Evolutionary conservation across 805 yeast species (phyloP).

Genomic region (Wickerhamomyces sydowiorum): DNA sequence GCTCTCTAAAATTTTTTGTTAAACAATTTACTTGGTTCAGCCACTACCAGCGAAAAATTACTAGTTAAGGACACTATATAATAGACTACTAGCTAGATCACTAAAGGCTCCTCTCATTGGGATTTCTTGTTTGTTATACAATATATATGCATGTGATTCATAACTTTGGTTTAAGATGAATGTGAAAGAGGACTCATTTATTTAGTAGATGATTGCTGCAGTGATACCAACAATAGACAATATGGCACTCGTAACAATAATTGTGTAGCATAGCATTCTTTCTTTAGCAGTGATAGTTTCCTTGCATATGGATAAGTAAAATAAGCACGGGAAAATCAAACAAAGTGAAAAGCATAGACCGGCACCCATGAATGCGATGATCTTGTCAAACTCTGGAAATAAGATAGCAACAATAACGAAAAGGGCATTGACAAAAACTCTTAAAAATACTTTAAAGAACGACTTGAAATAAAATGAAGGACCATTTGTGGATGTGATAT

Average conservation of each 20-base stretch:
- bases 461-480: slow-evolving; percentile 16
- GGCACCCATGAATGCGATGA: slow-evolving; percentile 78
- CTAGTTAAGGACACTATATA: too few relatives aligned
- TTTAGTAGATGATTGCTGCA: slow-evolving; percentile 36
- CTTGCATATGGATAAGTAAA: slow-evolving; percentile 56
- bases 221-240: slow-evolving; percentile 57
- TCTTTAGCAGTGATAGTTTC: slow-evolving; percentile 36
- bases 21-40: not conserved
- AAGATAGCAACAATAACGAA: slow-evolving; percentile 56
- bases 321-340: slow-evolving; percentile 67
- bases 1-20: not conserved
- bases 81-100: too few relatives aligned
- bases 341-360: slow-evolving; percentile 77
- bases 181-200: not conserved
- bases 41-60: too few relatives aligned
- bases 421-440: slow-evolving; percentile 44
- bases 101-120: too few relatives aligned
- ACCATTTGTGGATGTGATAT: slow-evolving; percentile 15
- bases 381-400: slow-evolving; percentile 74
- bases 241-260: slow-evolving; percentile 38
- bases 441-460: slow-evolving; percentile 12
- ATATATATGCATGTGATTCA: too few relatives aligned
- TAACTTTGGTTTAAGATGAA: too few relatives aligned
- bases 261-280: slow-evolving; percentile 32
- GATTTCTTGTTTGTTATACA: too few relatives aligned